Base-by-base conservation (phyloP, 2,329 filamentous ascomycete genomes). In the Claviceps fusiformis region DNA sequence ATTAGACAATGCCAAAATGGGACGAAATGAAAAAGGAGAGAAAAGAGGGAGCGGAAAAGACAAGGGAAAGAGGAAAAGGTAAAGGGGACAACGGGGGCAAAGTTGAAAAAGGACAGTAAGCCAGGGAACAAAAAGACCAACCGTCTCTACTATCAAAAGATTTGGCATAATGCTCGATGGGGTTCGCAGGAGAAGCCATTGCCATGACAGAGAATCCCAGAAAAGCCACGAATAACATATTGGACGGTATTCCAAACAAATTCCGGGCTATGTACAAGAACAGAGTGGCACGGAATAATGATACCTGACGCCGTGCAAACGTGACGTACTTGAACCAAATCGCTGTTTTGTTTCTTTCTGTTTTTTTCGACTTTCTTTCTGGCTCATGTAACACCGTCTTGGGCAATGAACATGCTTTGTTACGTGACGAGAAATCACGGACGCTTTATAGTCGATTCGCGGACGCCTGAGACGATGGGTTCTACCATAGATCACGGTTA, bases 121-220 rank as follows among this genome's bases (percentile, higher is more conserved):
- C 3, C 1, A 29, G n/a, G 10, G 11, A 7, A 29, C 17, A 15
- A 29, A 46, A 46, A 19, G 44, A 46, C 44, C 27, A 27, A 46
- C 11, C 24, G 6, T 29, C 64, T 65, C 70, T 66, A 44, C 60
- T 57, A 47, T 69, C 64, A 1, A 74, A 56, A 17, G 59, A 53
- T 37, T 55, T 58, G 24, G 55, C 51, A 51, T 69, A 66, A 50
- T 62, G 61, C 10, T 62, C 52, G 11, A 67, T 54, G 11, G 59
- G 58, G 15, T 39, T 39, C 11, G 63, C 47, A 7, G 67, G 65
- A 17, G 59, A 60, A 19, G 65, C 65, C 35, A 59, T 59, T 37
- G 58, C 66, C 50, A 67, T 50, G 47, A 62, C 59, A 27, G 59
- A 59, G 3, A 64, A 56, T 1, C 63, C 63, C 44, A 69, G 57